Base-by-base conservation (phyloP, 179 eudicot species). In the Kewa caespitosa region DNA sequence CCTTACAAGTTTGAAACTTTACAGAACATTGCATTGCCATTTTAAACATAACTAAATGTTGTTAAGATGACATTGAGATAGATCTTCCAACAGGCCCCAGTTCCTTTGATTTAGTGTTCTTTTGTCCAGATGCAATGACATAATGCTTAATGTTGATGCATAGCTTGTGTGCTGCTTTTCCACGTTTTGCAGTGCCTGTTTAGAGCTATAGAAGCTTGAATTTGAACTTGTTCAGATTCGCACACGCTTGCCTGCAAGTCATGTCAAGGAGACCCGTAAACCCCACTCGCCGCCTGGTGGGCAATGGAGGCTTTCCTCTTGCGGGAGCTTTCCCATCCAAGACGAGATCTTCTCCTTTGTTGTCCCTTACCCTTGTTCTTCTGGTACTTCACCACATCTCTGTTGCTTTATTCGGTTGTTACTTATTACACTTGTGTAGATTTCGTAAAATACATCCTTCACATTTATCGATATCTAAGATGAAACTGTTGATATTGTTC, bases 181-280 rank as follows among this genome's bases (percentile, higher is more conserved):
- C 63, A 67, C 34, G 72, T 5, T 38, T 39, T 62, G 33, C 74
- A 65, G 61, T 69, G 73, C 17, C 43, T 34, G 46, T 36, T 70
- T n/a, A 25, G 41, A 74, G 72, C 22, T 25, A 41, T 38, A 32
- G 25, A n/a, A 54, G 62, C 73, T n/a, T 46, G 33, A 28, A 42
- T 39, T 46, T 46, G 33, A 37, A 18, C 39, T 7, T 46, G 34
- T 32, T 42, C 30, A 22, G 8, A 3, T 39, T 63, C 22, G 32
- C 41, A 52, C 25, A 69, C 12, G 38, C 42, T 15, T 34, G 64
- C 67, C 14, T 8, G 63, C 38, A 46, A 30, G 74, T 71, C 73
- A 94, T 94, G 98, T 92, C 97, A 48, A 91, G 97, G 81, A 89
- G 89, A 82, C 97, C 84, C 22, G 85, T 83, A 70, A 92, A 83